These are phyloP conservation scores for Hypoxylon sp. DNA, from an alignment of 2,329 filamentous ascomycete species.

Conservation along the genomic window DNA sequence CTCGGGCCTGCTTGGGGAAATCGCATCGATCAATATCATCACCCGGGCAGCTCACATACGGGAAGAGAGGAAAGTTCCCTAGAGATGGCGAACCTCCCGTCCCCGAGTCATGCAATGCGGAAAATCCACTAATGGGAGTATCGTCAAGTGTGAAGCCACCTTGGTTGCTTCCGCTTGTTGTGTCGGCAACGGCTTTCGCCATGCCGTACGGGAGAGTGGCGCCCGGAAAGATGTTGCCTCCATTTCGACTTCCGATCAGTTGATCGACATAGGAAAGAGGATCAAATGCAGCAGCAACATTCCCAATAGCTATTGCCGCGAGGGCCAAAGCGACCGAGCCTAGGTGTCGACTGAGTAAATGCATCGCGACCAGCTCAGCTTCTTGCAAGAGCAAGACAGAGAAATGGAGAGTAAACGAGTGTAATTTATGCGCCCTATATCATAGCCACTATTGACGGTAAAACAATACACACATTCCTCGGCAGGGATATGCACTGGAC, in stretches of 20 bases:
- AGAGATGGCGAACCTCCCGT: conserved; percentile 73
- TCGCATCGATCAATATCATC: conserved; percentile 74
- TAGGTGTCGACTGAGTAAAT: conserved; percentile 34
- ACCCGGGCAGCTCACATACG: conserved; percentile 72
- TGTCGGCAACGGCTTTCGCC: conserved; percentile 72
- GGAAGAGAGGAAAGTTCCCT: conserved; percentile 81
- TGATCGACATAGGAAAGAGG: conserved; percentile 65
- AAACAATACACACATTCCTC: conserved; percentile 40
- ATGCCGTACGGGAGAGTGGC: conserved; percentile 60
- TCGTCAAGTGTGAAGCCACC: conserved; percentile 70
- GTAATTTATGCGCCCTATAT: conserved; percentile 33
- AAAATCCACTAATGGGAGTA: conserved; percentile 68
- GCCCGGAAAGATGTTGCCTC: conserved; percentile 63
- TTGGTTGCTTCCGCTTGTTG: conserved; percentile 67
- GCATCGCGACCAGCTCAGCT: conserved; percentile 43
- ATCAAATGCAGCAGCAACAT: conserved; percentile 49
- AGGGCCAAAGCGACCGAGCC: conserved; percentile 39
- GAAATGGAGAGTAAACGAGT: conserved; percentile 22
- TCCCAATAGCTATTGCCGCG: conserved; percentile 37
- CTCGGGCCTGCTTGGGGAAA: conserved; percentile 67
- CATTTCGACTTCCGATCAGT: conserved; percentile 67
- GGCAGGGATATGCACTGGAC: conserved; percentile 7
- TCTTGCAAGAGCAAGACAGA: conserved; percentile 28
- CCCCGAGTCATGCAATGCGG: conserved; percentile 71
- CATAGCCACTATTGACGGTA: conserved; percentile 24